Evolutionary conservation across 192 early-diverging fungal species (phyloP).

Genomic region (Dimargaris cristalligena): DNA sequence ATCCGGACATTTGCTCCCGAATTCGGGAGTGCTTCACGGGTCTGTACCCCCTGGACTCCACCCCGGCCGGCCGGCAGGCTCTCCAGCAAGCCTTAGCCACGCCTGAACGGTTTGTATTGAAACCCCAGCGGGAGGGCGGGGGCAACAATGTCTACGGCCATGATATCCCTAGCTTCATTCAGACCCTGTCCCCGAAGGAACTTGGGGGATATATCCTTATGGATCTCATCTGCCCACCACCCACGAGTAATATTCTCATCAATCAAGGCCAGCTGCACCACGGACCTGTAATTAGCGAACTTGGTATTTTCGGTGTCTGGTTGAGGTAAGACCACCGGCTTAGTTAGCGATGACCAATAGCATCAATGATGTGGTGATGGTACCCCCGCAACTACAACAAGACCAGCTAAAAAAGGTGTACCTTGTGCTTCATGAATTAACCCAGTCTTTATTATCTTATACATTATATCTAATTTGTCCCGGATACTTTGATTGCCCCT

Average conservation of each 20-base stretch:
- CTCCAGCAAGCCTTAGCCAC: constrained; percentile 39
- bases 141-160: constrained; percentile 79
- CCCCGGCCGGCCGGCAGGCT: constrained; percentile 44
- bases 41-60: constrained; percentile 69
- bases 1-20: constrained; percentile 24
- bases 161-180: constrained; percentile 49
- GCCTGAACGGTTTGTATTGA: constrained; percentile 68
- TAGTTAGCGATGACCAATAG: background rate
- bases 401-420: too few species aligned
- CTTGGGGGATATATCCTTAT: constrained; percentile 83
- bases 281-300: constrained; percentile 72
- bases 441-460: background rate
- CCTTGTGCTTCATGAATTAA: background rate
- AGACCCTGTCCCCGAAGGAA: constrained; percentile 37
- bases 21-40: constrained; percentile 74
- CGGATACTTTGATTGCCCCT: constrained; percentile 9
- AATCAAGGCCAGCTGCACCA: constrained; percentile 53
- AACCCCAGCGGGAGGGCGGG: constrained; percentile 94
- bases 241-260: constrained; percentile 53
- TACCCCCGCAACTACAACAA: too few species aligned
- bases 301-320: constrained; percentile 88
- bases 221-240: constrained; percentile 78
- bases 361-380: background rate
- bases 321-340: constrained; percentile 36
- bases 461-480: background rate